Base-by-base conservation (phyloP, 1,139 yeast species). In the Meyerozyma carpophila region DNA sequence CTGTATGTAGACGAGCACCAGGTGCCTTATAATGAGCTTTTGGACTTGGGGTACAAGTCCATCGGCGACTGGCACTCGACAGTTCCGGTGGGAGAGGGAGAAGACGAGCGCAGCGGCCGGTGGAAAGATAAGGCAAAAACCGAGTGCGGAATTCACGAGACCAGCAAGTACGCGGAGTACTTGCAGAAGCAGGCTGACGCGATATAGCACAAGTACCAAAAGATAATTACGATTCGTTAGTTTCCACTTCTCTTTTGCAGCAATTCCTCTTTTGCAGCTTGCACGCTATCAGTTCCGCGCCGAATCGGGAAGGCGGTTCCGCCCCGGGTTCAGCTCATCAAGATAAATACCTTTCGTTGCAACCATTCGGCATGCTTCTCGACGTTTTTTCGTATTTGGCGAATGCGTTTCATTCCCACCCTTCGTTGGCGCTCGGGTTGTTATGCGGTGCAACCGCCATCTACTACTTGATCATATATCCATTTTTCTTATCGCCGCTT, bases 31-130 rank as follows among this genome's bases (percentile, higher is more conserved):
- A 93, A 93, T 58, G 89, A 78, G 47, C 70, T 93, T 39, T 69
- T 93, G 41, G 94, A 90, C 61, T 70, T 81, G 47, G 98, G 98
- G 0, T 93, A 91, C 64, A 83, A 90, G 56, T 86, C 96, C 0
- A 78, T 93, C 18, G 98, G 98, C 1, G 98, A 93, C 64, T 93
- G 93, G 81, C 98, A 93, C 63, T 87, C 96, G 1, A 93, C 98
- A 0, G 81, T 68, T 36, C 97, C 98, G 1, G 95, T 89, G 9
- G 79, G 71, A 9, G 96, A 86, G 40, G 96, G 94, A 5, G 97
- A 89, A 58, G 97, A 91, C 59, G 98, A 93, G 61, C 78, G 98
- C 53, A 81, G 95, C 27, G 98, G 98, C 1, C 78, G 98, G 56
- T 93, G 98, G 98, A 85, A 86, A 70, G 97, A 97, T 2, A 79